These are phyloP conservation scores for Musa acuminata DNA, from an alignment of 176 grass and related monocot species.

Conservation along the genomic window DNA sequence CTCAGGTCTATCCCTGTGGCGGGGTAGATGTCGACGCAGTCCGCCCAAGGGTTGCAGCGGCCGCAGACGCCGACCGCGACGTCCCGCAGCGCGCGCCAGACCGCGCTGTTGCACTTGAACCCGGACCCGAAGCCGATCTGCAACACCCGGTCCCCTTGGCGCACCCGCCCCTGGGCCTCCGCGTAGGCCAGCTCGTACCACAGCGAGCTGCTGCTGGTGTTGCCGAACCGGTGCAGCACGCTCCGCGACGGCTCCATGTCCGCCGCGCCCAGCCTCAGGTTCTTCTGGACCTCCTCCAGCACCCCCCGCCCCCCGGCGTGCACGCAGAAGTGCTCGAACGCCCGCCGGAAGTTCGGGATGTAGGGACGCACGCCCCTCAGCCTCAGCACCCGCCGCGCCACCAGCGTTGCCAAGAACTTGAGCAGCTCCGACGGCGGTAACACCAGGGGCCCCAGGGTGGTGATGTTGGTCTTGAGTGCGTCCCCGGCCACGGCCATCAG, in stretches of 20 bases:
- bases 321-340: conserved; percentile 83
- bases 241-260: conserved; percentile 62
- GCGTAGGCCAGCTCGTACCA: conserved; percentile 82
- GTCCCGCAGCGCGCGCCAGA: conserved; percentile 60
- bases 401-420: conserved; percentile 47
- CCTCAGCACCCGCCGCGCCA: conserved; percentile 41
- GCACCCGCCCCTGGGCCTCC: conserved; percentile 60
- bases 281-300: conserved; percentile 63
- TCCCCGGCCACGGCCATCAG: conserved; percentile 62
- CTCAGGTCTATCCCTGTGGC: neutral
- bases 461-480: conserved; percentile 80
- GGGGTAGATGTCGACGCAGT: conserved; percentile 53
- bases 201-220: conserved; percentile 77
- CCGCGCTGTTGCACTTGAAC: conserved; percentile 47
- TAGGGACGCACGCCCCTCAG: conserved; percentile 48
- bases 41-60: conserved; percentile 57
- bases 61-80: conserved; percentile 25
- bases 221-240: conserved; percentile 53
- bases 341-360: conserved; percentile 56
- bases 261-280: conserved; percentile 32
- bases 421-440: conserved; percentile 49
- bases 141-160: conserved; percentile 42
- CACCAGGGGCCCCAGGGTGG: conserved; percentile 55
- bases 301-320: conserved; percentile 61
- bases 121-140: conserved; percentile 58